Evolutionary conservation across 495 filamentous ascomycete genomes (phyloP), one percentile per base, ranked within the genome.

Genomic region (Penicillium ucsense): DNA sequence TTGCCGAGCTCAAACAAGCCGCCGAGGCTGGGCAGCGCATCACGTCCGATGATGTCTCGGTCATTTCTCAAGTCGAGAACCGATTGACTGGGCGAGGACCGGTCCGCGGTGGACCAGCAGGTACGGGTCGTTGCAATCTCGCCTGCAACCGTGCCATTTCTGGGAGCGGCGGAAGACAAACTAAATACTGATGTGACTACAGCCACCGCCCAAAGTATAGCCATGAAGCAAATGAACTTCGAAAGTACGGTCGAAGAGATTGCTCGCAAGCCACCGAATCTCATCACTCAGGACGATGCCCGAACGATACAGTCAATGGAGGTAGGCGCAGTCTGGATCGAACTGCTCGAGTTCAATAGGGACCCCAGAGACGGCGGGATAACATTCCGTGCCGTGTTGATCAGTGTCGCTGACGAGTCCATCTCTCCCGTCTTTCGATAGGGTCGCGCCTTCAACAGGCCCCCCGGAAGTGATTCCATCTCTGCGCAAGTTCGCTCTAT

Each of bases 21-120:
- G 67, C 53, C 3, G 63, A 65, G 47, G 39, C 51, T 12, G 63
- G 63, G 6, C 62, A 67, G 33, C 61, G 63, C 12, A 68, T 68
- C 40, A 65, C 65, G 2, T 40, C 57, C 4, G 60, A 56, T 31
- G 63, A 68, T 40, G 63, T 65, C 0, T 64, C 63, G 10, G 45
- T 47, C 3, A 70, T 68, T 38, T 61, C 63, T 6, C 63, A 67
- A n/a, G 62, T 56, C 1, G 65, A 70, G 41, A 62, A 60, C 32
- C 53, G 59, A n/a, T 43, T 67, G 46, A 67, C 62, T 0, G 72
- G 74, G 10, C 67, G 68, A 2, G 70, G 73, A 8, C 71, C 74
- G 11, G 73, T 79, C 29, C 78, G 78, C 42, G 80, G 80, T 43
- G 79, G 79, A 9, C 72, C 79, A 35, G 70, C 71, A 7, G 70